These are phyloP conservation scores for Caloboletus firmus DNA, from an alignment of 1,284 basidiomycete species.

Conservation along the genomic window DNA sequence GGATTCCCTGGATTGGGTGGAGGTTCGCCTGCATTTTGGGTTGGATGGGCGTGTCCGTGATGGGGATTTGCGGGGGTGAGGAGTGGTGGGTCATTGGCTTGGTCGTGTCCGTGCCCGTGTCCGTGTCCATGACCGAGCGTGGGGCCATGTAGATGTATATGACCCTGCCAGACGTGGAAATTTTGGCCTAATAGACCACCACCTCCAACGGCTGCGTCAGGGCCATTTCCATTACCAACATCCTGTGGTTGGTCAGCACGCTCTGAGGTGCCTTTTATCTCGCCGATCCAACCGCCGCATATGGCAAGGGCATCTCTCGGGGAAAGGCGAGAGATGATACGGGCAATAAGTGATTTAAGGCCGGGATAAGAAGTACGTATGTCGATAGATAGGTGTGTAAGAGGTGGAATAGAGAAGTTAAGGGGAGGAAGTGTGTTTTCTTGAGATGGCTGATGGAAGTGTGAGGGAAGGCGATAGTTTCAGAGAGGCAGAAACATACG, in stretches of 20 bases:
- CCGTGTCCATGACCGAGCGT: background rate
- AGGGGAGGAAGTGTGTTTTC: conserved; percentile 34
- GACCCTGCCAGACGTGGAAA: conserved; percentile 9
- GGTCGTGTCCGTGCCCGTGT: conserved; percentile 1
- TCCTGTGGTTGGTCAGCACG: background rate
- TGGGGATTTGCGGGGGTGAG: conserved; percentile 11
- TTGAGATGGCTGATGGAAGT: conserved; percentile 24
- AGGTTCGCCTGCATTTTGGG: background rate
- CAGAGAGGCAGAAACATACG: conserved; percentile 37
- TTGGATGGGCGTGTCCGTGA: conserved; percentile 7
- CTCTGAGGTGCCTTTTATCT: conserved; percentile 19
- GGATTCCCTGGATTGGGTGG: conserved; percentile 11
- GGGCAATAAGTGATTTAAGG: conserved; percentile 14
- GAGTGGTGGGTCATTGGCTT: conserved; percentile 17
- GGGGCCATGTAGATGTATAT: conserved; percentile 8
- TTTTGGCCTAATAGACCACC: conserved; percentile 3
- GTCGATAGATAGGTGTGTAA: conserved; percentile 58
- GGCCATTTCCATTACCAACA: background rate
- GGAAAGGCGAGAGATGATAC: conserved; percentile 20
- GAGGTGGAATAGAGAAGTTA: conserved; percentile 37
- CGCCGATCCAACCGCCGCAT: conserved; percentile 33
- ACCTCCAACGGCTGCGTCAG: background rate
- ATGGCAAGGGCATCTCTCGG: conserved; percentile 26
- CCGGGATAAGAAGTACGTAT: conserved; percentile 35
- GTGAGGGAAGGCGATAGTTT: conserved; percentile 27